Conservation (phyloP, 2,329 filamentous ascomycete genomes). For the Talaromyces rugulosus region DNA sequence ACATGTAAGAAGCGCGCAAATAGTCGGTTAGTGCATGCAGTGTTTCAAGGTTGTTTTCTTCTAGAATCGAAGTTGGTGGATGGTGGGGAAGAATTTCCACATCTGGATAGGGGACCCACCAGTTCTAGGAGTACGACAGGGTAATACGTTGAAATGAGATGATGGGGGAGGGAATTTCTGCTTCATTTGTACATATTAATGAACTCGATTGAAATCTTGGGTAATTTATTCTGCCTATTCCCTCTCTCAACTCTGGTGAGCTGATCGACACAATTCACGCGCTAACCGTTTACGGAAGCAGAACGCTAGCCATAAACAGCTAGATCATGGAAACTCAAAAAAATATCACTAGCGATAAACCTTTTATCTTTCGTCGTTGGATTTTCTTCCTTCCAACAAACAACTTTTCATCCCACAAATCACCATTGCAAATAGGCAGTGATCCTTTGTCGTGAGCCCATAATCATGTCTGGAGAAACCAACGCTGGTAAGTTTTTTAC, state of each 20-base stretch:
- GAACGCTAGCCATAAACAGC: not conserved
- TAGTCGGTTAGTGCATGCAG: not conserved
- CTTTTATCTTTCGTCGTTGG: not conserved
- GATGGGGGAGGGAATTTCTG: not conserved
- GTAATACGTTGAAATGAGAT: too few relatives aligned
- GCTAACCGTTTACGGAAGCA: not conserved
- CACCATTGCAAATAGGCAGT: slow-evolving; percentile 21
- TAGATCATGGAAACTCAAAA: not conserved
- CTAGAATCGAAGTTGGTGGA: not conserved
- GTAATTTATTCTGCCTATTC: not conserved
- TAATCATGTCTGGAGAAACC: slow-evolving; percentile 29
- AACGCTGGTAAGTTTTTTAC: slow-evolving; percentile 21
- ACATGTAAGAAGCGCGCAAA: not conserved
- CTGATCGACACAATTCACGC: not conserved
- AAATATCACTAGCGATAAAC: not conserved
- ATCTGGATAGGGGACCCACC: not conserved
- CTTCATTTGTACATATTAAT: not conserved
- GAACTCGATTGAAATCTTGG: not conserved
- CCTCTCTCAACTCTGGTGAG: not conserved
- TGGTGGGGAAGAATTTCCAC: not conserved
- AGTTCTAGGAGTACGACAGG: not conserved
- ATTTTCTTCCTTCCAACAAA: not conserved
- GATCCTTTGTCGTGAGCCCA: slow-evolving; percentile 36
- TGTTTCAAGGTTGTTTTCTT: not conserved
- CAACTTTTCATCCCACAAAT: not conserved